Evolutionary conservation across 2,329 filamentous ascomycete species (phyloP).

Genomic region (Thielaviopsis euricoi): DNA sequence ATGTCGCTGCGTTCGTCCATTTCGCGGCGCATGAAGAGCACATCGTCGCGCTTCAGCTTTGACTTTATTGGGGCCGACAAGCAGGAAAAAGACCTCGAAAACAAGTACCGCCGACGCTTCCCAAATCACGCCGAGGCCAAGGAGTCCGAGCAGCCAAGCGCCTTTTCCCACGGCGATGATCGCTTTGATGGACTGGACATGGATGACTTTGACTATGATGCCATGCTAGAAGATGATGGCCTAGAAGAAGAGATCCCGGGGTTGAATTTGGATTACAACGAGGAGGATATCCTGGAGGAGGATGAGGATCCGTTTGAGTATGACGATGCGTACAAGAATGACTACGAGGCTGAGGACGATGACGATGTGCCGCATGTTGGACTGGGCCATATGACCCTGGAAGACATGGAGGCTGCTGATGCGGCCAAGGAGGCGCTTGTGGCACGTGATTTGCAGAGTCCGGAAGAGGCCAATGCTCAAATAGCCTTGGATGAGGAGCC

Average conservation of each 20-base stretch:
- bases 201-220: slow-evolving; percentile 47
- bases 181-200: slow-evolving; percentile 38
- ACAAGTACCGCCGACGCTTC: slow-evolving; percentile 51
- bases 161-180: slow-evolving; percentile 25
- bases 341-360: slow-evolving; percentile 20
- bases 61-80: slow-evolving; percentile 58
- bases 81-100: slow-evolving; percentile 54
- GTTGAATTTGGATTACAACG: slow-evolving; percentile 30
- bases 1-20: slow-evolving; percentile 32
- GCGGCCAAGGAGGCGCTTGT: not conserved
- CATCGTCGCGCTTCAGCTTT: slow-evolving; percentile 66
- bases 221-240: slow-evolving; percentile 48
- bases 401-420: slow-evolving; percentile 6
- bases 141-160: slow-evolving; percentile 19
- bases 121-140: slow-evolving; percentile 37
- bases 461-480: too few species aligned
- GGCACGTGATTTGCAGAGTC: too few species aligned
- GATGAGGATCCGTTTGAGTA: slow-evolving; percentile 18
- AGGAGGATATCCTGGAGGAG: slow-evolving; percentile 23
- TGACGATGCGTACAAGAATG: slow-evolving; percentile 15
- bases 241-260: slow-evolving; percentile 52
- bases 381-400: slow-evolving; percentile 11
- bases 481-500: too few species aligned
- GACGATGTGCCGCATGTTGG: slow-evolving; percentile 27
- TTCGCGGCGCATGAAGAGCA: slow-evolving; percentile 55